Percentiles rank a stretch among this genome's conserved stretches.
Conservation (phyloP, 164 flowering plant species). For the Vitis rupestris region DNA sequence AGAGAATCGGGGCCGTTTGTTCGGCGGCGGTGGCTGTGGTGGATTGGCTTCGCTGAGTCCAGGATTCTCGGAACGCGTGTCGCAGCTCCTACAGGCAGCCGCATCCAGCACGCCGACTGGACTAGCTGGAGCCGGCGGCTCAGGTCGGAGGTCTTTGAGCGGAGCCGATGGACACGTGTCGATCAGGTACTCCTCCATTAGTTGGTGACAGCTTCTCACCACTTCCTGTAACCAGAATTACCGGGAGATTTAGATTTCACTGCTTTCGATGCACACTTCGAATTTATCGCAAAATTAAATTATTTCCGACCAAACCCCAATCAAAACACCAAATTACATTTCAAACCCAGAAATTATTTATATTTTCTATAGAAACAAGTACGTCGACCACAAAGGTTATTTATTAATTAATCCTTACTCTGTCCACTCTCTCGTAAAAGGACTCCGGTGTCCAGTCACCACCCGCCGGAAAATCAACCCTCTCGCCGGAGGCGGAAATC, state of each 20-base stretch:
- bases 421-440: conserved; percentile 33
- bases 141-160: conserved; percentile 15
- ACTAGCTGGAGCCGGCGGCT: conserved; percentile 39
- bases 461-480: conserved; percentile 8
- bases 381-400: not conserved
- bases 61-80: conserved; percentile 30
- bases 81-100: conserved; percentile 62
- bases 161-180: conserved; percentile 51
- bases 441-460: not conserved
- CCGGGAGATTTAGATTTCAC: conserved; percentile 12
- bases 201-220: conserved; percentile 69
- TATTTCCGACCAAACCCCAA: not conserved
- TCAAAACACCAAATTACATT: not conserved
- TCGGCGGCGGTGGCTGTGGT: conserved; percentile 22
- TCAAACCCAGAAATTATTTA: not conserved
- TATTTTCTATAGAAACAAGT: not conserved
- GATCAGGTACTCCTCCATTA: conserved; percentile 53
- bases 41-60: conserved; percentile 18
- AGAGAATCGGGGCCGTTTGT: conserved; percentile 37
- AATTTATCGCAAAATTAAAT: conserved; percentile 11
- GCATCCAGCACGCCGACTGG: conserved; percentile 69
- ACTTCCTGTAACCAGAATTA: conserved; percentile 33
- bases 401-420: conserved; percentile 22
- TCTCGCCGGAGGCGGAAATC: conserved; percentile 31
- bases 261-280: conserved; percentile 14